Evolutionary conservation across 2,329 filamentous ascomycete species (phyloP), one percentile per base, ranked within the genome.

Genomic region (Diaporthe nobilis): DNA sequence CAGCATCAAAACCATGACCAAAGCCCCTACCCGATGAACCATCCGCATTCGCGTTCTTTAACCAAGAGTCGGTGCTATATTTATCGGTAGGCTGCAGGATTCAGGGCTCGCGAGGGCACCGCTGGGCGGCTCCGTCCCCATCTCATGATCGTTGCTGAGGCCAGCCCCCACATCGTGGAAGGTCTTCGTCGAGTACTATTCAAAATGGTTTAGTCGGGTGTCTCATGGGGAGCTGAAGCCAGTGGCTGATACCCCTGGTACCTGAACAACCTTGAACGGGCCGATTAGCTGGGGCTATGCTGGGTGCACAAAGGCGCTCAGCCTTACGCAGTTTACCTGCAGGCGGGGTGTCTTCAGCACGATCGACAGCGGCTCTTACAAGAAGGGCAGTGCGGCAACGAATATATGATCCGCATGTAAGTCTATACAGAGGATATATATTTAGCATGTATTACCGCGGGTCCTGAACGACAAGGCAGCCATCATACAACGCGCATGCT

Each of bases 251-350:
- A 20, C 5, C 9, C 15, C 47, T 34, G 20, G 28, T 20, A 55
- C 4, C 22, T 31, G 22, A 55, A 3, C 25, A 22, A 70, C 34
- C 47, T 37, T 51, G 6, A 28, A 5, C n/a, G 10, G 15, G n/a
- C 31, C 13, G 25, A 12, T 13, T 51, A 39, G 25, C 42, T 22
- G 34, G 49, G 65, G 65, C 65, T 70, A 55, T 70, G 49, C 31
- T 12, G 34, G n/a, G 8, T 25, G n/a, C 25, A 55, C 25, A 31
- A 17, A 13, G 28, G 10, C 25, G 47, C 65, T 68, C 15, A 70
- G 65, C 65, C 65, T 70, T 70, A 49, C 31, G n/a, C 28, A 28
- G 22, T 28, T 22, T 28, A 42, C 61, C 25, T 55, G 65, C 65
- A 70, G 65, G 25, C 4, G 34, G 55, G 49, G 31, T 37, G 47